A percentile compares a stretch with the other conserved stretches of the same genome.
phyloP scores from a whole-genome alignment of 1,284 basidiomycete genomes.

The Heliocybe sulcata region DNA sequence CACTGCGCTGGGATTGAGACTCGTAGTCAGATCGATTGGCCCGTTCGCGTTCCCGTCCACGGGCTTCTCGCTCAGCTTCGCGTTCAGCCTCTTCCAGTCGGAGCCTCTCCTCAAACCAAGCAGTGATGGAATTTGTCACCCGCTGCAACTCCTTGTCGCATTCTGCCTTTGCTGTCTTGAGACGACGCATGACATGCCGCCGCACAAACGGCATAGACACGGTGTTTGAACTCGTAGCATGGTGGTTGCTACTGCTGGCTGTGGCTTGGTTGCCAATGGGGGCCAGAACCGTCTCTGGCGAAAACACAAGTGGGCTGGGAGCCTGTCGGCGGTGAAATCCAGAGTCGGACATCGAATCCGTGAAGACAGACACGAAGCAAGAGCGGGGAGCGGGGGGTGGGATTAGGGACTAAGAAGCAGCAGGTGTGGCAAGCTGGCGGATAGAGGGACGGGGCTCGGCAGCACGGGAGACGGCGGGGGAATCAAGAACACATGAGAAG shows the following conservation, averaged over 20 bases:
- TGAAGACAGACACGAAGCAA: conserved; percentile 11
- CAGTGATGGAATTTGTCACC: conserved; percentile 88
- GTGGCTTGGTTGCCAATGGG: conserved; percentile 36
- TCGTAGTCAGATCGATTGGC: neutral
- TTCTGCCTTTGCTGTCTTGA: conserved; percentile 89
- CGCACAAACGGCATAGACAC: conserved; percentile 90
- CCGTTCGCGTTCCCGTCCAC: conserved; percentile 40
- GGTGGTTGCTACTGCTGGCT: conserved; percentile 29
- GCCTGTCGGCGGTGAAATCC: conserved; percentile 55
- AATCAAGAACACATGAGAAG: conserved; percentile 27
- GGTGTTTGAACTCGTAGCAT: conserved; percentile 57
- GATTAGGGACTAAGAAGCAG: conserved; percentile 1
- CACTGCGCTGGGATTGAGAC: conserved; percentile 1
- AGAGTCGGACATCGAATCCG: conserved; percentile 53
- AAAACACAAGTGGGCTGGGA: conserved; percentile 71
- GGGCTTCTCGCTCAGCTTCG: conserved; percentile 54
- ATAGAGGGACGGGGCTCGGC: conserved; percentile 6
- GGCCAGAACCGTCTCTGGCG: conserved; percentile 55
- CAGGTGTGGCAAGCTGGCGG: conserved; percentile 12
- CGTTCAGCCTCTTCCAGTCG: conserved; percentile 63
- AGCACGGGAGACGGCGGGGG: conserved; percentile 10
- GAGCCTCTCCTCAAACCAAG: conserved; percentile 88
- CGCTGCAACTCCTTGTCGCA: conserved; percentile 94
- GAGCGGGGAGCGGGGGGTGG: neutral
- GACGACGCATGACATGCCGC: conserved; percentile 88